phyloP scores from a whole-genome alignment of 495 filamentous ascomycete genomes.

The Aspergillus campestris region DNA sequence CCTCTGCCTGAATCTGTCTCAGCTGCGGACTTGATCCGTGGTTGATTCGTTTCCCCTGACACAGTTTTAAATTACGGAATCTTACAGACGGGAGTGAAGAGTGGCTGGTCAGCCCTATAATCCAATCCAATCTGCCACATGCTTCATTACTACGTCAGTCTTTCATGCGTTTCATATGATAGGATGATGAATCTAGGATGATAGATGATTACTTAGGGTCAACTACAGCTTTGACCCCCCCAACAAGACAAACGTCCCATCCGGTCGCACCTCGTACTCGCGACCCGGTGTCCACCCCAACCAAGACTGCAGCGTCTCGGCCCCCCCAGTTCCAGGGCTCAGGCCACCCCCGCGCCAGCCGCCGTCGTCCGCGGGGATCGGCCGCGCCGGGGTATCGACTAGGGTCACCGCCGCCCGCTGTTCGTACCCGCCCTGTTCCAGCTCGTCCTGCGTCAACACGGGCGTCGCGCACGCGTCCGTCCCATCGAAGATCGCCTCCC shows the following conservation, averaged over 20 bases:
- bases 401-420: slow-evolving; percentile 70
- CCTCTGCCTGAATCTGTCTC: no score
- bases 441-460: slow-evolving; percentile 64
- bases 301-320: slow-evolving; percentile 64
- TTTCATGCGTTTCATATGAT: no score
- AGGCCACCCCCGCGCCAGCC: slow-evolving; percentile 57
- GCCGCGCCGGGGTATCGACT: slow-evolving; percentile 51
- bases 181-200: no score
- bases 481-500: slow-evolving; percentile 79
- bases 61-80: no score
- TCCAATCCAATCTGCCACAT: no score
- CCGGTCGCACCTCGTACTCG: slow-evolving; percentile 54
- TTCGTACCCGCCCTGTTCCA: slow-evolving; percentile 60
- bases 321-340: slow-evolving; percentile 59
- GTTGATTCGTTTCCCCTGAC: no score
- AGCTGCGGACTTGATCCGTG: no score
- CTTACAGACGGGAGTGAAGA: no score
- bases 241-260: slow-evolving; percentile 39
- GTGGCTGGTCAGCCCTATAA: no score
- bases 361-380: slow-evolving; percentile 49
- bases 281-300: slow-evolving; percentile 65
- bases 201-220: no score
- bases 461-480: slow-evolving; percentile 90
- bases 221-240: no score
- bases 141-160: no score